Percentiles rank a stretch among this genome's conserved stretches.
These are phyloP conservation scores for Leccinum boreale DNA, from an alignment of 768 basidiomycete species.

Conservation along the genomic window DNA sequence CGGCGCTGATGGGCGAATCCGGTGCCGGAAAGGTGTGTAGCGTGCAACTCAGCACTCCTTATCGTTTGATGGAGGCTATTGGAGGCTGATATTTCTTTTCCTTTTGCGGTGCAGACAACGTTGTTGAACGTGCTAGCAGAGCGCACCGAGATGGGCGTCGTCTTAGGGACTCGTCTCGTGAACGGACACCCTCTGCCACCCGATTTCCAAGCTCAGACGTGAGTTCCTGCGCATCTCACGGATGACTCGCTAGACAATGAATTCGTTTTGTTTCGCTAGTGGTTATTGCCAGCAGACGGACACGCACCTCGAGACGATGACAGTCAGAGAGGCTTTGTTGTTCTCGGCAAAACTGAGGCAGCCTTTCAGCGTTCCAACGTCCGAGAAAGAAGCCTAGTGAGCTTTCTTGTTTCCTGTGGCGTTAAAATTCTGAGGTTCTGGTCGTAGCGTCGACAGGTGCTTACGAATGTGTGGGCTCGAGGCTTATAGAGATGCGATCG, in stretches of 20 bases:
- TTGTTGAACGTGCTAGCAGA: constrained; percentile 47
- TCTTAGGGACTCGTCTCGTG: constrained; percentile 43
- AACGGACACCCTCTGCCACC: constrained; percentile 41
- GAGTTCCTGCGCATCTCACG: not conserved
- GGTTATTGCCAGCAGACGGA: constrained; percentile 89
- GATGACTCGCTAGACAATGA: not conserved
- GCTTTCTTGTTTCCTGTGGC: constrained; percentile 19
- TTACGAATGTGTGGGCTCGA: constrained; percentile 64
- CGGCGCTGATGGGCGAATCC: constrained; percentile 71
- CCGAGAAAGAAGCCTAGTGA: constrained; percentile 80
- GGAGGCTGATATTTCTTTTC: not conserved
- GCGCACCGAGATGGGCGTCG: constrained; percentile 35
- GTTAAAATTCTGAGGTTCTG: not conserved
- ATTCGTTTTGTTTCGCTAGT: constrained; percentile 28
- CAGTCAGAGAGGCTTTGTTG: constrained; percentile 75
- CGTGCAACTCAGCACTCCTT: not conserved
- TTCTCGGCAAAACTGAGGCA: constrained; percentile 83
- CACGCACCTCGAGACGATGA: constrained; percentile 69
- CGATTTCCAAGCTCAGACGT: constrained; percentile 59
- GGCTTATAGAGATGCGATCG: constrained; percentile 62
- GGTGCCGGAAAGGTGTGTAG: constrained; percentile 43
- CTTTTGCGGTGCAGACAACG: constrained; percentile 37
- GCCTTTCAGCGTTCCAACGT: constrained; percentile 55
- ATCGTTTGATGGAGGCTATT: not conserved
- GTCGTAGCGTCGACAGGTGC: constrained; percentile 52